Evolutionary conservation across 495 filamentous ascomycete species (phyloP).

Genomic region (Elasticomyces elasticus): DNA sequence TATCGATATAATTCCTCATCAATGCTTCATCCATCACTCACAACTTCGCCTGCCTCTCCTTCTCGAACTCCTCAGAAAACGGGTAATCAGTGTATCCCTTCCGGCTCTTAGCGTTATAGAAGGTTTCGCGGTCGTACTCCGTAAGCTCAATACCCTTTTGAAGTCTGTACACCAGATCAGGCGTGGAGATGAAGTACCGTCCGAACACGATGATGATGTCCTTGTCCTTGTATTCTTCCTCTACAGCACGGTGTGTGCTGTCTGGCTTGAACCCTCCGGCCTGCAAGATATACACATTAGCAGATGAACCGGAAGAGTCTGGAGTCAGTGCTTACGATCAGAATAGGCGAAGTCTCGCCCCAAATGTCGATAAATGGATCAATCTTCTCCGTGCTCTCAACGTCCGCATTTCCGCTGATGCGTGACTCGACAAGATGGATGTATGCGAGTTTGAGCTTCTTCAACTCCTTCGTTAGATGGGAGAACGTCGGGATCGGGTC

Average conservation of each 20-base stretch:
- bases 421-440: constrained; percentile 54
- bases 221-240: constrained; percentile 43
- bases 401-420: constrained; percentile 38
- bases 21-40: too few relatives aligned
- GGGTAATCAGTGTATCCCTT: constrained; percentile 59
- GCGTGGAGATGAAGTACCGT: constrained; percentile 57
- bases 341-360: constrained; percentile 42
- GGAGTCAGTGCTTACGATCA: too few relatives aligned
- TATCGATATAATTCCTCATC: too few relatives aligned
- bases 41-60: constrained; percentile 2
- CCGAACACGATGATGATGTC: constrained; percentile 48
- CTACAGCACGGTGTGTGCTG: constrained; percentile 41
- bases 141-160: constrained; percentile 40
- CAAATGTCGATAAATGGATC: constrained; percentile 45
- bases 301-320: too few relatives aligned
- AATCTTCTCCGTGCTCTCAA: constrained; percentile 38
- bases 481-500: constrained; percentile 55
- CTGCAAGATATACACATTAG: too few relatives aligned
- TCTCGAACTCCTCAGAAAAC: constrained; percentile 45
- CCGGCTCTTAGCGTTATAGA: constrained; percentile 43
- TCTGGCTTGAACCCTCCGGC: constrained; percentile 48
- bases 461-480: constrained; percentile 45
- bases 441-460: constrained; percentile 51
- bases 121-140: constrained; percentile 46
- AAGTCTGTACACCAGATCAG: constrained; percentile 58